These are phyloP conservation scores for Saccharomyces hybrid DNA, from an alignment of 1,139 yeast genomes.

Conservation along the genomic window DNA sequence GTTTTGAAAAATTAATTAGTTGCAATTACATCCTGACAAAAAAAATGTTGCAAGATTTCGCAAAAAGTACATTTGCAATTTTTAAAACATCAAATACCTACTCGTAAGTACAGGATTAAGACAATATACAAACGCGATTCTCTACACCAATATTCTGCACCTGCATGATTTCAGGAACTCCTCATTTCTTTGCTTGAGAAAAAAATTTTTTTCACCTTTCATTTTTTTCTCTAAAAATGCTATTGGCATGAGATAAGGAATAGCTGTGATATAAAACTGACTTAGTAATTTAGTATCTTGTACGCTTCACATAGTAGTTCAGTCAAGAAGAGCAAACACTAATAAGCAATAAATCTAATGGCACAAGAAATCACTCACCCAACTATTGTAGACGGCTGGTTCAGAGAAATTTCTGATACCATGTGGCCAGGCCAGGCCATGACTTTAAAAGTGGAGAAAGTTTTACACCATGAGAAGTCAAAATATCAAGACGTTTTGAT, in stretches of 20 bases:
- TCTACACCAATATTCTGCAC: background rate
- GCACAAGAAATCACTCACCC: slow-evolving; percentile 55
- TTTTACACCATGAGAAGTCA: slow-evolving; percentile 72
- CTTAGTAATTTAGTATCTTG: background rate
- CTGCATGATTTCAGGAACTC: background rate
- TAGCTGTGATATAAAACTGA: background rate
- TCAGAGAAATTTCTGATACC: slow-evolving; percentile 77
- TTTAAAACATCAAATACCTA: background rate
- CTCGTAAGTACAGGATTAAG: background rate
- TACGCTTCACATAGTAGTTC: background rate
- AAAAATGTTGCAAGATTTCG: background rate
- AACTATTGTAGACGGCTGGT: slow-evolving; percentile 77
- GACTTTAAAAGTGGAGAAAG: slow-evolving; percentile 73
- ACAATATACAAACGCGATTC: background rate
- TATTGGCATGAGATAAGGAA: background rate
- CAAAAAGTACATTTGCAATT: background rate
- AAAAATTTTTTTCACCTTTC: background rate
- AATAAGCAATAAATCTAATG: slow-evolving; percentile 6
- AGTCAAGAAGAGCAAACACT: background rate
- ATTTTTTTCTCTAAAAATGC: background rate
- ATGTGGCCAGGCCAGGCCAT: slow-evolving; percentile 96
- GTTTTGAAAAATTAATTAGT: background rate
- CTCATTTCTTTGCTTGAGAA: background rate
- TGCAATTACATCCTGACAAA: background rate
- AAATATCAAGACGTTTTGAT: slow-evolving; percentile 85